Conservation (phyloP, 1,284 basidiomycete genomes). For the Uromyces viciae-fabae region DNA sequence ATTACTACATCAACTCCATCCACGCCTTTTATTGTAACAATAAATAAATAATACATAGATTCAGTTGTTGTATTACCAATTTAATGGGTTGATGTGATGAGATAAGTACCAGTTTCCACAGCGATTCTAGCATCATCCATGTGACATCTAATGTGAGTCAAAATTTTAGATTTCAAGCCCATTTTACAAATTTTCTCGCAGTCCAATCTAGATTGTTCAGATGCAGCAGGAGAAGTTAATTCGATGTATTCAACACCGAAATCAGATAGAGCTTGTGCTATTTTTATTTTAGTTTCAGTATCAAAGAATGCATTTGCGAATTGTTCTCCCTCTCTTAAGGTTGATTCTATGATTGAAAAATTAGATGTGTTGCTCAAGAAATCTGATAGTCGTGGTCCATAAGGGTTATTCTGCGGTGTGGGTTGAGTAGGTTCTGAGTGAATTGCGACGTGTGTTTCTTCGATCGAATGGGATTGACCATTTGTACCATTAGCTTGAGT, state of each 20-base stretch:
- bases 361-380: slow-evolving; percentile 73
- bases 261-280: slow-evolving; percentile 88
- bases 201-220: slow-evolving; percentile 88
- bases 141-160: slow-evolving; percentile 99
- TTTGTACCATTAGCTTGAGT: too few relatives aligned
- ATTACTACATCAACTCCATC: slow-evolving; percentile 99
- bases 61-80: background rate
- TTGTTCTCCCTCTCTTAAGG: slow-evolving; percentile 63
- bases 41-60: background rate
- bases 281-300: slow-evolving; percentile 99
- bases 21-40: slow-evolving; percentile 63
- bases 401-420: slow-evolving; percentile 42
- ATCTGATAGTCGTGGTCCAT: slow-evolving; percentile 45
- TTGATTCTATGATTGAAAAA: slow-evolving; percentile 58
- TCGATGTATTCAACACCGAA: slow-evolving; percentile 99
- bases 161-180: slow-evolving; percentile 91
- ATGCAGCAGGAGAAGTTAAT: slow-evolving; percentile 95
- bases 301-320: slow-evolving; percentile 99
- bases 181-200: slow-evolving; percentile 99
- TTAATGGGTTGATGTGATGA: background rate
- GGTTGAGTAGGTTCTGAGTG: slow-evolving; percentile 11
- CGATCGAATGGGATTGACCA: slow-evolving; percentile 8
- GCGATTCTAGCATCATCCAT: slow-evolving; percentile 99
- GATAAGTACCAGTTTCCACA: slow-evolving; percentile 78
- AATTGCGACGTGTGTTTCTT: slow-evolving; percentile 34